Base-by-base conservation (phyloP, 257 asterid genomes). In the Craterostigma plantagineum region DNA sequence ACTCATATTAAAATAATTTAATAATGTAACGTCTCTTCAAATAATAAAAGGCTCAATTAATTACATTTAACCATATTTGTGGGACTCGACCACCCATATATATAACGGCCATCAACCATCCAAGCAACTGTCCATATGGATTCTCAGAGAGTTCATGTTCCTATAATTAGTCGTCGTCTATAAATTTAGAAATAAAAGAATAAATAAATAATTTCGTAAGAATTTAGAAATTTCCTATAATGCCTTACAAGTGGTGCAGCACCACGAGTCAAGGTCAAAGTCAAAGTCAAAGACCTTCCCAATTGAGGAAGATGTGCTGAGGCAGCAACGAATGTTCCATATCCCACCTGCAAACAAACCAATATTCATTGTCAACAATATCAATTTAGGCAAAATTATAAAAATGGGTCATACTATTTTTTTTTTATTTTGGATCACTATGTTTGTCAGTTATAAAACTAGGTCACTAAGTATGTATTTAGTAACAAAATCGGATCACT, bases 61-160 rank as follows among this genome's bases (percentile, higher is more conserved):
- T 60, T 35, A 58, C 74, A 51, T 63, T 62, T 42, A 62, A 48
- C 70, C 63, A 67, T 33, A 67, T 67, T 56, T 67, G 74, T 18
- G 74, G 74, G 58, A 67, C 37, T 51, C 74, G 33, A 6, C 74
- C 70, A 2, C 75, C 75, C 70, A 63, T 63, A 33, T 67, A 65
- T 30, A 54, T 62, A 34, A 54, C 65, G 18, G 72, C 72, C 78
- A 69, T 73, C 60, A 66, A 12, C 82, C 77, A 66, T 11, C 75
- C 77, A 48, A 66, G 33, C 62, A 51, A 55, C 33, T 69, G 65
- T 23, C 75, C 77, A 39, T 36, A 69, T 4, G 42, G 42, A 40
- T 35, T 62, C 41, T 54, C 58, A 11, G 48, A 43, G 4, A 34
- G 0, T 38, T 51, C 60, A 8, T 46, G 35, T 43, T 50, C 59